phyloP scores from a whole-genome alignment of 495 filamentous ascomycete genomes.

The Pyrenopolyporus hunteri region DNA sequence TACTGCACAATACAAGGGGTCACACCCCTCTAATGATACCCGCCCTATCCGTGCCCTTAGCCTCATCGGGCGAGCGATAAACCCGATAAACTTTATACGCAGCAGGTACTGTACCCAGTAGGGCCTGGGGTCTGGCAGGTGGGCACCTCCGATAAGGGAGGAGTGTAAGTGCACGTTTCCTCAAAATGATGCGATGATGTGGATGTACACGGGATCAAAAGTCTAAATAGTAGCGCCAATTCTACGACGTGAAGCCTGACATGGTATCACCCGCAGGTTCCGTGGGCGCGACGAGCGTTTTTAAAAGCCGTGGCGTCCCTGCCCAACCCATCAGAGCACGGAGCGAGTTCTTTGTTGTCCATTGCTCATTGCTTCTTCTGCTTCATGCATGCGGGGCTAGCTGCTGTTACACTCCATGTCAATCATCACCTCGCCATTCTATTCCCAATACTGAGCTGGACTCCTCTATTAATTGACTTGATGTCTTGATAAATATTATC shows the following conservation, averaged over 20 bases:
- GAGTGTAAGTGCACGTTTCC: conserved; percentile 14
- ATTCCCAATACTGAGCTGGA: conserved; percentile 8
- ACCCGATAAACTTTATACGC: conserved; percentile 21
- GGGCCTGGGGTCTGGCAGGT: conserved; percentile 22
- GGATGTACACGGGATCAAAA: conserved; percentile 39
- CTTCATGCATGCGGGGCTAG: conserved; percentile 27
- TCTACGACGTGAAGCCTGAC: conserved; percentile 17
- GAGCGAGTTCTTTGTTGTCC: conserved; percentile 7
- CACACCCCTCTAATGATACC: conserved; percentile 12
- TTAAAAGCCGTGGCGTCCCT: conserved; percentile 14
- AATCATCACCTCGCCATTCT: conserved; percentile 6
- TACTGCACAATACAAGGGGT: too few species aligned
- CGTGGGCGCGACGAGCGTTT: conserved; percentile 7
- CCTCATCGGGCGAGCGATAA: conserved; percentile 10
- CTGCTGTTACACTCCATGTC: conserved; percentile 4
- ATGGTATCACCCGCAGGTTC: conserved; percentile 34
- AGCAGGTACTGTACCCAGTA: too few species aligned
- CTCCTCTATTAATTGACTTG: conserved; percentile 11
- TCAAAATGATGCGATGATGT: conserved; percentile 31
- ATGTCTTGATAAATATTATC: neutral
- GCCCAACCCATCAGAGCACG: conserved; percentile 19
- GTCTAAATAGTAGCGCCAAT: conserved; percentile 23
- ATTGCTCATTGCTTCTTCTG: conserved; percentile 5
- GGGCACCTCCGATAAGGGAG: conserved; percentile 29
- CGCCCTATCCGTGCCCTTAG: conserved; percentile 19